Evolutionary conservation across 257 asterid genomes (phyloP), one percentile per base, ranked within the genome.

Genomic region (Plectranthus barbatus): DNA sequence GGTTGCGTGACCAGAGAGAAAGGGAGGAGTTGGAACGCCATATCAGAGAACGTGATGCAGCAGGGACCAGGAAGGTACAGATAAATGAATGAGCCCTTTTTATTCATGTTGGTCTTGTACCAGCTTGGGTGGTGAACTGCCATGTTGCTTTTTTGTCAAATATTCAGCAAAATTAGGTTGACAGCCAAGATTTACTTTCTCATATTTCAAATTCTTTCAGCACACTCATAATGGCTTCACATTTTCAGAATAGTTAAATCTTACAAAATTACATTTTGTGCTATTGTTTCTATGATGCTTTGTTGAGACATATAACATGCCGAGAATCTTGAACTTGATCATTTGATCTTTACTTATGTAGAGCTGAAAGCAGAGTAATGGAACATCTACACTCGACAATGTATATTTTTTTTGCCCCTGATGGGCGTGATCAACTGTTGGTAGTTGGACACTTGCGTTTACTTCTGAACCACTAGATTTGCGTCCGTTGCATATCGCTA

Each of bases 41-140:
- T 74, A 53, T 92, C 19, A 86, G 82, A 74, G 94, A 92, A 66
- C 82, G 94, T 17, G 99, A 92, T 79, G 94, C 94, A 39, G 95
- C 94, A 8, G 86, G 88, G 46, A 92, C 99, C 19, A 86, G 85
- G 84, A 90, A 86, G 96, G 96, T 90, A 67, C 42, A 66, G 4
- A 36, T 62, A 26, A 68, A 53, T 42, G 45, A 49, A 51, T 51
- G 37, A 49, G 37, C 74, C 56, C 18, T 31, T 57, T 36, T 39
- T 47, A n/a, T 23, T 42, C 42, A 17, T 56, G 19, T 49, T 15
- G 34, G 64, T 55, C 62, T 51, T 24, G 20, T 57, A 36, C 14
- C 42, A 54, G 56, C 23, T 41, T 29, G n/a, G n/a, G n/a, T n/a
- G 41, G n/a, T 39, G 39, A 20, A 48, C 59, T 19, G 29, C 8